Conservation (phyloP, 495 filamentous ascomycete genomes). For the Neurospora discreta region DNA sequence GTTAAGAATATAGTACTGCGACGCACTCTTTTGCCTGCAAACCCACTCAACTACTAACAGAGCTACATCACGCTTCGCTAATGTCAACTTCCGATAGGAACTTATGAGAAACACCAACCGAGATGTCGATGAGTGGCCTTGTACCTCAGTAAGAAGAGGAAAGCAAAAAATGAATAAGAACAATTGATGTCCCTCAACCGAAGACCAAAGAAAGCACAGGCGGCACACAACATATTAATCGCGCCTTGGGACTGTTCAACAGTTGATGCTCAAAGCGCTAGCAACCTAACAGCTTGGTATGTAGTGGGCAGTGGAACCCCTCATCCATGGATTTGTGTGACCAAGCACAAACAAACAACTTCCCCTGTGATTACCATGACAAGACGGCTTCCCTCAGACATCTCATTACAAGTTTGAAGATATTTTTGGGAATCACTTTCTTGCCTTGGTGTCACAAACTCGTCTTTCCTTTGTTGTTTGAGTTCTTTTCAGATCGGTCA, state of each 20-base stretch:
- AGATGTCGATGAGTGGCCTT: background rate
- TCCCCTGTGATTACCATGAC: background rate
- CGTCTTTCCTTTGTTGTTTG: background rate
- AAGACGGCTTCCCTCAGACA: background rate
- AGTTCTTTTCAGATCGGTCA: background rate
- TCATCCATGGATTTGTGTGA: background rate
- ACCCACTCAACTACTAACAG: background rate
- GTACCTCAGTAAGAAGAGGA: background rate
- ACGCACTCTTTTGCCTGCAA: background rate
- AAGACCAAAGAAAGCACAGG: background rate
- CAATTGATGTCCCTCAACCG: background rate
- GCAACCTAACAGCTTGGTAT: background rate
- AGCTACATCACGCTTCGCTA: background rate
- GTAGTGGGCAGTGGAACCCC: background rate
- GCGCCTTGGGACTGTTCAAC: background rate
- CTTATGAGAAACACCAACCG: background rate
- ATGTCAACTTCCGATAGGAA: background rate
- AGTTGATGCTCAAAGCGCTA: background rate
- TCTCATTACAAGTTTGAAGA: background rate
- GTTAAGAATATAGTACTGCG: background rate
- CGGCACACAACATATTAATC: background rate
- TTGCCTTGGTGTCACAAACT: background rate
- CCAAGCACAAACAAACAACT: background rate
- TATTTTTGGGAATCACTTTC: too few relatives aligned
- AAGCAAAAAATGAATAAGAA: too few relatives aligned